Conservation (phyloP, 2,329 filamentous ascomycete species). For the Berkeleyomyces basicola region DNA sequence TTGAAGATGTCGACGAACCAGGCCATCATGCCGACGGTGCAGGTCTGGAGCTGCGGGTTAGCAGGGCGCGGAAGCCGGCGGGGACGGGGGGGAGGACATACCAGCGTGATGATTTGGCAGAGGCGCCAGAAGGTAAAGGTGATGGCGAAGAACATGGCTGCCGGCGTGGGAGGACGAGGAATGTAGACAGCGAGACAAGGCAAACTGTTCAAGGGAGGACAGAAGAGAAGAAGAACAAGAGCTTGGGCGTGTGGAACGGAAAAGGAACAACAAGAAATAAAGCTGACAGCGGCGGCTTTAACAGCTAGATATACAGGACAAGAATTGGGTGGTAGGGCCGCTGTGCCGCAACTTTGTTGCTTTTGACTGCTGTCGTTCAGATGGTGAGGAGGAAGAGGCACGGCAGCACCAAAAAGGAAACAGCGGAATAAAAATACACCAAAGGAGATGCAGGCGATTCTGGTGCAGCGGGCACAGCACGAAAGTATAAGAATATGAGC, state of each 20-base stretch:
- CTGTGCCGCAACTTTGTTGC: neutral
- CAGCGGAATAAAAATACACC: neutral
- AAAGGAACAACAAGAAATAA: neutral
- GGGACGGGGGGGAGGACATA: slow-evolving; percentile 22
- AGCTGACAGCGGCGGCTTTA: neutral
- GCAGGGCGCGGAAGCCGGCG: slow-evolving; percentile 2
- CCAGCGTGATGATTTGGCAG: slow-evolving; percentile 44
- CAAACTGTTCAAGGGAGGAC: neutral
- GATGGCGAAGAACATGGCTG: slow-evolving; percentile 44
- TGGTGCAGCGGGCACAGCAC: neutral
- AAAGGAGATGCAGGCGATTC: neutral
- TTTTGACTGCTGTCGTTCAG: neutral
- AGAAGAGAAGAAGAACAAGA: neutral
- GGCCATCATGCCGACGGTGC: slow-evolving; percentile 48
- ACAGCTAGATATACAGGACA: neutral
- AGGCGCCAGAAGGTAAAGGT: slow-evolving; percentile 48
- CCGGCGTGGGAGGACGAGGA: neutral
- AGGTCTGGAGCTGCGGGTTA: slow-evolving; percentile 31
- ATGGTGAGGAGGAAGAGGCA: neutral
- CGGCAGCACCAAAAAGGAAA: neutral
- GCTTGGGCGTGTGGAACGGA: neutral
- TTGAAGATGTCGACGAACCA: slow-evolving; percentile 49
- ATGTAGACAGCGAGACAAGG: neutral
- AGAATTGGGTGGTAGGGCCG: neutral
- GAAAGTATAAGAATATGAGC: neutral